phyloP scores from a whole-genome alignment of 371 early-diverging fungal genomes.

The Choanephora cucurbitarum region DNA sequence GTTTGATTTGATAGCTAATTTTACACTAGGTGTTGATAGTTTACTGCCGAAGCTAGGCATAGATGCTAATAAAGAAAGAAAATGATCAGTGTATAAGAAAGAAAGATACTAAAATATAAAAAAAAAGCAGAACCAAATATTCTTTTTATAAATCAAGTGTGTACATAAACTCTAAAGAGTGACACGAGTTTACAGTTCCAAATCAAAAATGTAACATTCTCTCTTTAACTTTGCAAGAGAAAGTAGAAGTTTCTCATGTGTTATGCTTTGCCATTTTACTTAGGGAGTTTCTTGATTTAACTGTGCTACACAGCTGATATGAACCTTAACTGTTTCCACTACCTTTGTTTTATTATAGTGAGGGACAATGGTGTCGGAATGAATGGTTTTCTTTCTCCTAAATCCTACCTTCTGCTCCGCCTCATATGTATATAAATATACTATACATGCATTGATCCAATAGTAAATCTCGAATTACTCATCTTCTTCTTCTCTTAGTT shows the following conservation, averaged over 20 bases:
- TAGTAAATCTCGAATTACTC: no score
- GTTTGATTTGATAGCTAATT: conserved; percentile 8
- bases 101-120: not conserved
- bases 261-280: not conserved
- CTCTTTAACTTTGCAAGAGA: no score
- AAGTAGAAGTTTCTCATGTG: not conserved
- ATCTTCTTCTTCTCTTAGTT: no score
- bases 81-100: not conserved
- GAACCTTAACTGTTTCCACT: not conserved
- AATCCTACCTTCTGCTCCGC: no score
- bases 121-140: not conserved
- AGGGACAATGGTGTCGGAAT: no score
- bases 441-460: no score
- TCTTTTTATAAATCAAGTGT: not conserved
- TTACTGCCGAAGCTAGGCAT: not conserved
- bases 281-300: not conserved
- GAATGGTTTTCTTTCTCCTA: no score
- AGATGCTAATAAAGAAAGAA: not conserved
- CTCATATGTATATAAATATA: no score
- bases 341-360: no score
- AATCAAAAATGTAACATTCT: no score
- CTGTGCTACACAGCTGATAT: not conserved
- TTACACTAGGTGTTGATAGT: conserved; percentile 17
- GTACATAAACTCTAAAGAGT: no score
- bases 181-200: no score